These are phyloP conservation scores for Linanthus parryae DNA, from an alignment of 148 eudicot genomes.

Conservation along the genomic window DNA sequence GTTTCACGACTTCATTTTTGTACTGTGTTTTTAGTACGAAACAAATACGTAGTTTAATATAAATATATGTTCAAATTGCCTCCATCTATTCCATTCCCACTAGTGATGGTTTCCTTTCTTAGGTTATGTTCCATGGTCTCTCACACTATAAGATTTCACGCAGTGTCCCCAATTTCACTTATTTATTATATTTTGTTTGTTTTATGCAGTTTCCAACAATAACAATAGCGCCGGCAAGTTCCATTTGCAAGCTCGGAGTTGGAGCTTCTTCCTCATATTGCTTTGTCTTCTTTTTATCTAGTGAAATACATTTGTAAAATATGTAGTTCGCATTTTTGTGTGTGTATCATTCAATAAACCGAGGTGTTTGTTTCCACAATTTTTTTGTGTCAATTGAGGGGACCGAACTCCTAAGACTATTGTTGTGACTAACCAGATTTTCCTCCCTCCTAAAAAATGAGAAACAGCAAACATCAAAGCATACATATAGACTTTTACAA, in stretches of 20 bases:
- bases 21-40: not conserved
- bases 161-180: not conserved
- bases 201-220: not conserved
- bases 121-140: not conserved
- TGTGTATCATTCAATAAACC: no score
- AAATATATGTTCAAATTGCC: not conserved
- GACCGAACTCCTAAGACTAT: no score
- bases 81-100: not conserved
- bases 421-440: no score
- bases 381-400: no score
- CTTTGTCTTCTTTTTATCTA: conserved; percentile 17
- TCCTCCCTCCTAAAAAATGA: no score
- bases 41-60: not conserved
- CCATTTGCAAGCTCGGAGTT: conserved; percentile 28
- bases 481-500: no score
- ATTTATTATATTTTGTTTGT: conserved; percentile 1
- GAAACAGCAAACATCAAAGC: no score
- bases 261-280: conserved; percentile 24
- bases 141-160: not conserved
- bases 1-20: not conserved
- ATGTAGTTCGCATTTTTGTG: no score
- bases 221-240: conserved; percentile 21
- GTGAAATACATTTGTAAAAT: no score
- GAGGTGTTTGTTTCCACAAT: no score
- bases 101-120: not conserved